Evolutionary conservation across 495 filamentous ascomycete species (phyloP), one percentile per base, ranked within the genome.

Genomic region (Saxophila tyrrhenica): DNA sequence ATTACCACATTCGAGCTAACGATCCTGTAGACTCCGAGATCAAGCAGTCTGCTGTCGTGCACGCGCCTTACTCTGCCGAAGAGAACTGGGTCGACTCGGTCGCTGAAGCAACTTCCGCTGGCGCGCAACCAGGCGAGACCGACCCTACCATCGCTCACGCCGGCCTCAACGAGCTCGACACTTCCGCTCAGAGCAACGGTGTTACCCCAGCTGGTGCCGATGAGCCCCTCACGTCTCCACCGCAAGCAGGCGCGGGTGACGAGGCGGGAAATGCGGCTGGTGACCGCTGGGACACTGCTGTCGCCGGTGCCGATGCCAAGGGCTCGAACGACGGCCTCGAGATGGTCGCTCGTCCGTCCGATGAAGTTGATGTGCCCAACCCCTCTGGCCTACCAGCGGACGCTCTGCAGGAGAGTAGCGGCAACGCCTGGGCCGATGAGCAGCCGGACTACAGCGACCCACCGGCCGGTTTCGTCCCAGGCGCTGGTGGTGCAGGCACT

Each of bases 91-190:
- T 65, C 11, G 77, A 82, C 25, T 63, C 69, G 9, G 67, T 72
- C n/a, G 67, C 67, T 20, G 64, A 74, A 48, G 63, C 62, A 13
- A 56, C 75, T 15, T 69, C 75, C 23, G 56, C 50, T 3, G 56
- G 56, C 17, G 35, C 49, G 7, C 60, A 60, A 39, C 2, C 59
- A 2, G 72, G 70, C 25, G 67, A 70, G 49, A 68, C 67, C 17
- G 89, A 96, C 63, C 86, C 84, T 20, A 91, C 88, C 1, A 62
- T 87, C 54, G 83, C 78, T 54, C 78, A 91, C 64, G 89, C 87
- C 29, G 80, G 80, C 41, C 70, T 86, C 39, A 91, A 86, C 43
- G 88, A 94, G 69, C 74, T 85, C 32, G 72, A 82, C 46, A 69
- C 74, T 51, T 45, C 70, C 42, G 50, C 51, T 38, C 47, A 63